phyloP scores from a whole-genome alignment of 129 eudicot species.

The Lactuca sativa region DNA sequence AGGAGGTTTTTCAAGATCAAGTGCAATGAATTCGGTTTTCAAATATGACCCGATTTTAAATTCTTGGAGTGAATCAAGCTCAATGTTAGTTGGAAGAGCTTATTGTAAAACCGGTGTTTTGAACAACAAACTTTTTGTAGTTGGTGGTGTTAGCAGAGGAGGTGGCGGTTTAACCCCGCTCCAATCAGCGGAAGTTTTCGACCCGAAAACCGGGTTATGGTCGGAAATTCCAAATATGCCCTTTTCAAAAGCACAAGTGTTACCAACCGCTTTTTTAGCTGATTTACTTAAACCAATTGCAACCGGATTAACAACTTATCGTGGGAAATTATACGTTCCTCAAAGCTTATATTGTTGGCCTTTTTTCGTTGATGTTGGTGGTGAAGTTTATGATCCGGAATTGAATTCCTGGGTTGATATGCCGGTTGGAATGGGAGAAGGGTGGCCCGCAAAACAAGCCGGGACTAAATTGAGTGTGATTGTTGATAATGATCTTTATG shows the following conservation, averaged over 20 bases:
- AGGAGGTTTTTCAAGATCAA: slow-evolving; percentile 77
- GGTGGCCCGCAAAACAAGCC: slow-evolving; percentile 99
- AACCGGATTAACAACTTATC: slow-evolving; percentile 86
- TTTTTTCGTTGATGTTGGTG: slow-evolving; percentile 96
- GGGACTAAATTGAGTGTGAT: slow-evolving; percentile 93
- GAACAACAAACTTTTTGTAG: slow-evolving; percentile 87
- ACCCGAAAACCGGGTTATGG: slow-evolving; percentile 78
- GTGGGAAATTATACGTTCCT: slow-evolving; percentile 88
- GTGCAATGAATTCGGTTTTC: slow-evolving; percentile 77
- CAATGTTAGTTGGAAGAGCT: slow-evolving; percentile 82
- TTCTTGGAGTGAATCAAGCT: slow-evolving; percentile 69
- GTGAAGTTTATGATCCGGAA: slow-evolving; percentile 94
- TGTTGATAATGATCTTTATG: slow-evolving; percentile 87
- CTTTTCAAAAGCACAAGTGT: slow-evolving; percentile 87
- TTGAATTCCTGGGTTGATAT: slow-evolving; percentile 83
- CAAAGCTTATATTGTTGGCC: slow-evolving; percentile 99
- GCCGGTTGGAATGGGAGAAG: slow-evolving; percentile 99
- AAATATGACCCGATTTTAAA: slow-evolving; percentile 74
- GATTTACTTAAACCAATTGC: slow-evolving; percentile 96
- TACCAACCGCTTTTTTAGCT: slow-evolving; percentile 93
- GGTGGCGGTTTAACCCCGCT: slow-evolving; percentile 83
- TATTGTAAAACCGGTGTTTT: slow-evolving; percentile 88
- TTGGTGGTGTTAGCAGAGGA: slow-evolving; percentile 89
- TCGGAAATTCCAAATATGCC: slow-evolving; percentile 93
- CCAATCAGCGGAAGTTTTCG: slow-evolving; percentile 92